Evolutionary conservation across 2,329 filamentous ascomycete species (phyloP).

Genomic region (Aureobasidium sp.): DNA sequence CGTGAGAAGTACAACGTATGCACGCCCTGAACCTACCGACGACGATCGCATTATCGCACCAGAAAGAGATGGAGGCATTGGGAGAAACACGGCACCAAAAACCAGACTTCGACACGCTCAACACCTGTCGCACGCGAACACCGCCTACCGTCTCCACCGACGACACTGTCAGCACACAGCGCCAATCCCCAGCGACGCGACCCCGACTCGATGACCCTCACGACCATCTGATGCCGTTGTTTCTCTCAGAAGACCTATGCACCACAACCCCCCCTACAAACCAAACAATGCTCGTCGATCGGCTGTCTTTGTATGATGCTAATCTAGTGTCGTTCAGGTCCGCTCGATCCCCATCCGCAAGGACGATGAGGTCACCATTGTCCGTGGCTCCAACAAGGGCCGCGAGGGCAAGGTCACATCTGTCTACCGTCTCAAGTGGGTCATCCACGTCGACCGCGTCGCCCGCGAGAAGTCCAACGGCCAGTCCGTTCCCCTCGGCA

Average conservation of each 20-base stretch:
- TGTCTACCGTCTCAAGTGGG: constrained; percentile 97
- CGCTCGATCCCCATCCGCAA: constrained; percentile 95
- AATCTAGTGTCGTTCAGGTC: constrained; percentile 48
- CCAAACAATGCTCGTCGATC: constrained; percentile 9
- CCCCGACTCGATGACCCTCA: not conserved
- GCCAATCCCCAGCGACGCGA: not conserved
- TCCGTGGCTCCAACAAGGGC: constrained; percentile 92
- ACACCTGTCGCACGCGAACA: not conserved
- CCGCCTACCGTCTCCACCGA: not conserved
- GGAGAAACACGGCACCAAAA: not conserved
- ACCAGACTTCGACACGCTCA: not conserved
- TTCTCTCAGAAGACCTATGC: not conserved
- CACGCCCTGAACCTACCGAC: not conserved
- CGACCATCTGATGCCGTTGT: constrained; percentile 1
- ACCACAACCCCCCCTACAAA: not conserved
- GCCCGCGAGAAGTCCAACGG: constrained; percentile 95
- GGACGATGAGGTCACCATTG: constrained; percentile 73
- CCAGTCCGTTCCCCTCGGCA: constrained; percentile 87
- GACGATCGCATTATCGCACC: not conserved
- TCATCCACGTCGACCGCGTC: constrained; percentile 94
- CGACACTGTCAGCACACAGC: not conserved
- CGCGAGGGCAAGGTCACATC: constrained; percentile 97
- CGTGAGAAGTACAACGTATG: constrained; percentile 98
- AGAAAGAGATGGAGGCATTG: constrained; percentile 1
- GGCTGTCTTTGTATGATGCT: constrained; percentile 11